phyloP scores from a whole-genome alignment of 1,284 basidiomycete genomes.

The Fomitiporia mediterranea region DNA sequence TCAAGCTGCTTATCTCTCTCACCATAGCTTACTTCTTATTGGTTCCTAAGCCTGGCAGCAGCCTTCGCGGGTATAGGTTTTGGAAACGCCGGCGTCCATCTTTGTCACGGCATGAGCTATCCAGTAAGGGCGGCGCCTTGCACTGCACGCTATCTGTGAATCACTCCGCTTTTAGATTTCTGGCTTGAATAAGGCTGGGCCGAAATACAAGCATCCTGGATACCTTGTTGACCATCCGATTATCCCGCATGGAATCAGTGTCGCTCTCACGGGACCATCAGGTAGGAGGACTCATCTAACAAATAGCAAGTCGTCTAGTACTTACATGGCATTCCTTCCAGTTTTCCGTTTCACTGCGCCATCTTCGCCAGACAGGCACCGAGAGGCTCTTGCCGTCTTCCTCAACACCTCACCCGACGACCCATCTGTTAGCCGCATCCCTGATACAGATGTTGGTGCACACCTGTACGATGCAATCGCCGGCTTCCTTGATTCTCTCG shows the following conservation, averaged over 20 bases:
- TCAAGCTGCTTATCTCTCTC: background rate
- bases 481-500: constrained; percentile 82
- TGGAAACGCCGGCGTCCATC: constrained; percentile 90
- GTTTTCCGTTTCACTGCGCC: constrained; percentile 95
- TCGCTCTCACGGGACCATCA: constrained; percentile 87
- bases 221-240: constrained; percentile 82
- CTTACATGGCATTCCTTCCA: constrained; percentile 23
- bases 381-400: constrained; percentile 86
- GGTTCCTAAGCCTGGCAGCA: constrained; percentile 60
- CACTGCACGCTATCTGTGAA: background rate
- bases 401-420: constrained; percentile 58
- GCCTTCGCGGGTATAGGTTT: constrained; percentile 95
- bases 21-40: background rate
- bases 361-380: constrained; percentile 85
- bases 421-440: constrained; percentile 66
- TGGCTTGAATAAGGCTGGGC: constrained; percentile 90
- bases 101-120: constrained; percentile 86
- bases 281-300: constrained; percentile 32
- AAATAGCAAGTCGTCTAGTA: too few relatives aligned
- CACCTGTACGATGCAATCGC: constrained; percentile 89
- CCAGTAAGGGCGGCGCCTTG: constrained; percentile 44
- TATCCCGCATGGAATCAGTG: constrained; percentile 88
- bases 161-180: constrained; percentile 67
- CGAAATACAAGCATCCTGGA: constrained; percentile 84
- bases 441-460: constrained; percentile 78